Conservation (phyloP, 2,329 filamentous ascomycete species). For the Trichophyton mentagrophytes region DNA sequence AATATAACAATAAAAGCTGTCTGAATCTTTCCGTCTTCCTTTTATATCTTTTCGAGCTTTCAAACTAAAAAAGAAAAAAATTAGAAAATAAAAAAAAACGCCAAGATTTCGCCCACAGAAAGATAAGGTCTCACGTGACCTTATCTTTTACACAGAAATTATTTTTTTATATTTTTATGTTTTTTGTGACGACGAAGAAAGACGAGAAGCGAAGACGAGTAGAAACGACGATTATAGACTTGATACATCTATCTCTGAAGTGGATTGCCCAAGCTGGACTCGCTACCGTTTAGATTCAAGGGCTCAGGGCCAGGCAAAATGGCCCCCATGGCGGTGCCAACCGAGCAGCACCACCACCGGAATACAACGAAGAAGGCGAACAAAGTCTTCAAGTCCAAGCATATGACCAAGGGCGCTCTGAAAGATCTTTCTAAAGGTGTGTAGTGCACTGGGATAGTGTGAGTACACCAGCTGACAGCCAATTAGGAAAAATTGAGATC, state of each 20-base stretch:
- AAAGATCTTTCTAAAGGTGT: constrained; percentile 75
- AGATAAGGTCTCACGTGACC: constrained; percentile 6
- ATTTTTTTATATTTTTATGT: constrained; percentile 18
- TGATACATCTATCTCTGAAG: not conserved
- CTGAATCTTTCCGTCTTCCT: not conserved
- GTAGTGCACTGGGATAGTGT: not conserved
- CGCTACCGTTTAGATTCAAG: constrained; percentile 75
- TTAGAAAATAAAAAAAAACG: constrained; percentile 16
- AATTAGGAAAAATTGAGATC: constrained; percentile 54
- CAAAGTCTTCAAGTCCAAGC: constrained; percentile 86
- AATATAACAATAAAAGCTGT: not conserved
- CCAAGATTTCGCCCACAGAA: constrained; percentile 23
- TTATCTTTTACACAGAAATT: constrained; percentile 14
- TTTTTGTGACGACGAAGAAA: constrained; percentile 7
- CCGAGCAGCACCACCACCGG: constrained; percentile 66
- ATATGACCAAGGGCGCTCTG: constrained; percentile 75
- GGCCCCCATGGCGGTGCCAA: constrained; percentile 51
- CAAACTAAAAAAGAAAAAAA: not conserved
- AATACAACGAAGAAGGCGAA: constrained; percentile 79
- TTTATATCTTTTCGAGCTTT: not conserved
- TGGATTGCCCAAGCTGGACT: constrained; percentile 15
- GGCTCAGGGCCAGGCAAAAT: constrained; percentile 52
- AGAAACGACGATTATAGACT: not conserved
- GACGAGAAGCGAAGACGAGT: not conserved
- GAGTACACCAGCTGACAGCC: constrained; percentile 10